A percentile compares a stretch with the other conserved stretches of the same genome.
Evolutionary conservation across 2,329 filamentous ascomycete genomes (phyloP).

Genomic region (Delphinella strobiligena): DNA sequence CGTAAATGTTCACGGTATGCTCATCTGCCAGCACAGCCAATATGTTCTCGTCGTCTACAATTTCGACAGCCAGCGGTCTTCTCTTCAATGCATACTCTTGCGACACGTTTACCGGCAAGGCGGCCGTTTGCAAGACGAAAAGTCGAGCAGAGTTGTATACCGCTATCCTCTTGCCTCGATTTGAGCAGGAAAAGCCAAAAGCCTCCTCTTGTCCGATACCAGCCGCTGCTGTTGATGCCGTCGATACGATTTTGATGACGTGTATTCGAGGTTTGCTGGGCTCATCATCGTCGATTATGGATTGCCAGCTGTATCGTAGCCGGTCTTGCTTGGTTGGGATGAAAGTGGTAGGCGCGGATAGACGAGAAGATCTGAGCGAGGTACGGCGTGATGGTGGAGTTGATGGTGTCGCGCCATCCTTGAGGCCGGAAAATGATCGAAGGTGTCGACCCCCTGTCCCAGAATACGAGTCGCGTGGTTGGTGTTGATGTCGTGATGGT

Average conservation of each 20-base stretch:
- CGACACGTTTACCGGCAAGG: conserved; percentile 43
- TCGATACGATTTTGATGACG: conserved; percentile 68
- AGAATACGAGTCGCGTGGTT: background rate
- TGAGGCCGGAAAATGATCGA: conserved; percentile 1
- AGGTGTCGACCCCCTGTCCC: background rate
- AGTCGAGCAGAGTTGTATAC: conserved; percentile 80
- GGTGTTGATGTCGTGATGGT: conserved; percentile 1
- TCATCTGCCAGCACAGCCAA: conserved; percentile 70
- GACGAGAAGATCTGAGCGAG: conserved; percentile 8
- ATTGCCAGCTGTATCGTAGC: conserved; percentile 27
- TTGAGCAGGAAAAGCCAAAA: conserved; percentile 72
- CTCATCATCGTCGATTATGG: conserved; percentile 21
- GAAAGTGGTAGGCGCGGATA: conserved; percentile 9
- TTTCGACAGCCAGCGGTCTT: conserved; percentile 62
- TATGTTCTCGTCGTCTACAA: conserved; percentile 62
- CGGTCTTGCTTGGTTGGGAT: conserved; percentile 17
- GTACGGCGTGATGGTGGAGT: conserved; percentile 8
- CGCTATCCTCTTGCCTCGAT: conserved; percentile 60
- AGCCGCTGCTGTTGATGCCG: conserved; percentile 65
- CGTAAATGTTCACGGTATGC: conserved; percentile 75
- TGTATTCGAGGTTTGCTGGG: conserved; percentile 24
- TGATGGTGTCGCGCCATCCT: conserved; percentile 2
- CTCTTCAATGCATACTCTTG: conserved; percentile 71
- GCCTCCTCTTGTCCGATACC: conserved; percentile 52
- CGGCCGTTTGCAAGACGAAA: conserved; percentile 60